Evolutionary conservation across 2,329 filamentous ascomycete species (phyloP), one percentile per base, ranked within the genome.

Genomic region (Hymenoscyphus fraxineus): DNA sequence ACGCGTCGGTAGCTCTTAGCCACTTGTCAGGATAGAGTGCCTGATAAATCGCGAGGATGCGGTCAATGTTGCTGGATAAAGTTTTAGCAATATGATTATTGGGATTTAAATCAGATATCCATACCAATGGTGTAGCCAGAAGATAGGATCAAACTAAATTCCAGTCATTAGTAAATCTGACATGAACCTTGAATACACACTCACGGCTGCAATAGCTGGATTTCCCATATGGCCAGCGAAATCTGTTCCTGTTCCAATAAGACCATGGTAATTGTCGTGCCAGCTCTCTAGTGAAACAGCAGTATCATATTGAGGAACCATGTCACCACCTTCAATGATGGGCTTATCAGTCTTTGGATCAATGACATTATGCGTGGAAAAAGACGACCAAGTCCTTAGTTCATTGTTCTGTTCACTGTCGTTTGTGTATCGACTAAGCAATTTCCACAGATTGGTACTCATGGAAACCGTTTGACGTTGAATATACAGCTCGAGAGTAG

Each of bases 41-140:
- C 38, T 61, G 59, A 15, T 55, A 61, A 9, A 61, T 55, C 7
- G 59, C 59, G 2, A 40, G n/a, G 7, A 61, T 22, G 2, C 59
- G 59, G 39, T 61, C 59, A n/a, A 61, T 35, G 47, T 61, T 61
- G 13, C 59, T 61, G 31, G 1, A 19, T 13, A 40, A 54, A 27
- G 3, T 12, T 19, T 54, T 54, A 54, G 47, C 22, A 2, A 27
- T 19, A 54, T 12, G 22, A 13, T 19, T 3, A 27, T 13, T 51
- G 44, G 16, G n/a, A 27, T 22, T 10, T 2, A 22, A 51, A 15
- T 1, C 9, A 54, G 7, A 27, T 22, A 12, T 51, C 6, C 19
- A 3, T 54, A 54, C 47, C 47, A 54, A 10, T 54, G 47, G 22
- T 54, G 47, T 13, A 54, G 47, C 47, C 47, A 54, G 47, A 54